phyloP scores from a whole-genome alignment of 2,329 filamentous ascomycete species.

The Chlorencoelia australis region DNA sequence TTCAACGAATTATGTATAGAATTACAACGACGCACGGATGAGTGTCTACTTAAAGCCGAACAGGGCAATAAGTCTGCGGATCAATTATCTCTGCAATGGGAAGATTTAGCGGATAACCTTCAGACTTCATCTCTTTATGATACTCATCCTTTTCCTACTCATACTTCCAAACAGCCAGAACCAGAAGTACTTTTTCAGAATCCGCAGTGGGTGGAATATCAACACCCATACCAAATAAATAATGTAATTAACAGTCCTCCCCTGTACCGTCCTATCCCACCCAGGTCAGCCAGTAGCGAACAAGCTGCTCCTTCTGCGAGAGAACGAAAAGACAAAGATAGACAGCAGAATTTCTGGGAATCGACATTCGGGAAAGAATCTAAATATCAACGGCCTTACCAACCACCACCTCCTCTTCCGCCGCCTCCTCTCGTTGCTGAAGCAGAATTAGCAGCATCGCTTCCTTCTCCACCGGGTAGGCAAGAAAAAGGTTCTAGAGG shows the following conservation, averaged over 20 bases:
- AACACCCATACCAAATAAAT: slow-evolving; percentile 9
- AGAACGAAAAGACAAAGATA: slow-evolving; percentile 13
- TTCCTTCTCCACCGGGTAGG: slow-evolving; percentile 23
- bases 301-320: no score
- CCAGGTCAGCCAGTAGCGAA: slow-evolving; percentile 18
- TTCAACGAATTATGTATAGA: slow-evolving; percentile 25
- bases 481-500: slow-evolving; percentile 21
- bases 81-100: slow-evolving; percentile 19
- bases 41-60: slow-evolving; percentile 25
- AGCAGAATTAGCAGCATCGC: no score
- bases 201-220: slow-evolving; percentile 11
- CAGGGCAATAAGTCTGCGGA: slow-evolving; percentile 15
- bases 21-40: slow-evolving; percentile 25
- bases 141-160: neutral
- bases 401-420: neutral
- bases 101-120: slow-evolving; percentile 21
- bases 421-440: slow-evolving; percentile 5
- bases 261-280: slow-evolving; percentile 13
- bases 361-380: slow-evolving; percentile 24
- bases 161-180: slow-evolving; percentile 1
- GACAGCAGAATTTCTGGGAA: slow-evolving; percentile 27
- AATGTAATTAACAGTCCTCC: slow-evolving; percentile 10
- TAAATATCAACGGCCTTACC: slow-evolving; percentile 16
- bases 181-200: slow-evolving; percentile 7
- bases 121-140: slow-evolving; percentile 9